Percentiles rank a stretch among this genome's conserved stretches.
Evolutionary conservation across 768 basidiomycete species (phyloP).

Genomic region (Zangia roseola): DNA sequence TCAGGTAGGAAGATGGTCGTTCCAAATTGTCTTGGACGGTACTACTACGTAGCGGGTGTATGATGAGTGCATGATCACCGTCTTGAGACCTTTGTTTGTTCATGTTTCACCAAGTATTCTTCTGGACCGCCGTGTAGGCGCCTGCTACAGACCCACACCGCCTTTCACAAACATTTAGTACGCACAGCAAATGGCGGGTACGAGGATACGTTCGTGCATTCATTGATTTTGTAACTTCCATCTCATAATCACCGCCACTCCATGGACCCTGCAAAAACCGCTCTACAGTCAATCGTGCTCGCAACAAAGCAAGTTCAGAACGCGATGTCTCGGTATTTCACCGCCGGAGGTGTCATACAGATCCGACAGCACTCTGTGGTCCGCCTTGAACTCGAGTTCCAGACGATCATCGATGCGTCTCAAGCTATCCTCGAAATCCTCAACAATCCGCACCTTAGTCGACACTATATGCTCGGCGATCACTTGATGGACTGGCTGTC

Average conservation of each 20-base stretch:
- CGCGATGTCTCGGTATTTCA: not conserved
- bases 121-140: too few species aligned
- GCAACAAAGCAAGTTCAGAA: not conserved
- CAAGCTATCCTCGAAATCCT: slow-evolving; percentile 4
- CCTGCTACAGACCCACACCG: too few species aligned
- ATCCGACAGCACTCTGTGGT: slow-evolving; percentile 7
- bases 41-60: too few species aligned
- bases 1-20: too few species aligned
- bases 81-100: too few species aligned
- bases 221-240: too few species aligned
- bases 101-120: too few species aligned
- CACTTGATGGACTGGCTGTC: slow-evolving; percentile 8
- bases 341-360: not conserved
- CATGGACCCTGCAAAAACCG: slow-evolving; percentile 7
- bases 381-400: slow-evolving; percentile 2
- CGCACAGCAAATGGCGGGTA: too few species aligned
- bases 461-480: slow-evolving; percentile 3
- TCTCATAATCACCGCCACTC: not conserved
- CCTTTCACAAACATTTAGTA: too few species aligned
- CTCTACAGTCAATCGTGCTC: not conserved
- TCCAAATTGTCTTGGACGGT: too few species aligned
- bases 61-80: too few species aligned
- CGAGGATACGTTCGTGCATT: too few species aligned
- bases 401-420: slow-evolving; percentile 4
- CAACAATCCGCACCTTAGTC: not conserved